phyloP scores from a whole-genome alignment of 2,329 filamentous ascomycete species.

The Aureobasidium sp. region DNA sequence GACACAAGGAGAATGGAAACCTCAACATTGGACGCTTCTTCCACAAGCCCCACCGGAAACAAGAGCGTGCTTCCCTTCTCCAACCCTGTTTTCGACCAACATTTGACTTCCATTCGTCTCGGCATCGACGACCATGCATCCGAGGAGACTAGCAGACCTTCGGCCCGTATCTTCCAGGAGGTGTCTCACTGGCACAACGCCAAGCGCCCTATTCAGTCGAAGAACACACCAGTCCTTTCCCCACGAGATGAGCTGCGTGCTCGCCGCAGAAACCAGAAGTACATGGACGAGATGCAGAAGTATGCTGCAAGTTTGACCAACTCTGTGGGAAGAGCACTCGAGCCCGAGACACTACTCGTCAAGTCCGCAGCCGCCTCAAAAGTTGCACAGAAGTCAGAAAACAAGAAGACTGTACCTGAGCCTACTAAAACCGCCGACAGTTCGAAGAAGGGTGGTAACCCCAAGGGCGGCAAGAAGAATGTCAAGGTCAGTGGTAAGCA shows the following conservation, averaged over 20 bases:
- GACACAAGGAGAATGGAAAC: background rate
- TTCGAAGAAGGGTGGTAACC: conserved; percentile 18
- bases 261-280: conserved; percentile 48
- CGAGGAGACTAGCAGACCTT: conserved; percentile 22
- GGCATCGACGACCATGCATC: conserved; percentile 26
- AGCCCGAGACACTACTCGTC: conserved; percentile 49
- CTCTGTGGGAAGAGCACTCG: conserved; percentile 50
- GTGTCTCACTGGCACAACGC: conserved; percentile 55
- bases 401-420: background rate
- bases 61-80: conserved; percentile 37
- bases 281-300: conserved; percentile 57
- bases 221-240: conserved; percentile 21
- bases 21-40: background rate
- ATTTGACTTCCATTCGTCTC: conserved; percentile 37
- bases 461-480: conserved; percentile 26
- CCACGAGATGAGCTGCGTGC: conserved; percentile 29
- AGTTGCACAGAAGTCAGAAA: background rate
- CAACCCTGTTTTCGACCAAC: conserved; percentile 39
- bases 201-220: conserved; percentile 41
- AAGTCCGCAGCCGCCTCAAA: conserved; percentile 13
- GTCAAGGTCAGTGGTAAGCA: conserved; percentile 32
- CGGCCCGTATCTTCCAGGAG: conserved; percentile 38
- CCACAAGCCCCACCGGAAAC: conserved; percentile 5
- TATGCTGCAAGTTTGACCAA: conserved; percentile 66
- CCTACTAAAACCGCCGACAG: conserved; percentile 14